These are phyloP conservation scores for Populus hybrid DNA, from an alignment of 441 rosid genomes.

Conservation along the genomic window DNA sequence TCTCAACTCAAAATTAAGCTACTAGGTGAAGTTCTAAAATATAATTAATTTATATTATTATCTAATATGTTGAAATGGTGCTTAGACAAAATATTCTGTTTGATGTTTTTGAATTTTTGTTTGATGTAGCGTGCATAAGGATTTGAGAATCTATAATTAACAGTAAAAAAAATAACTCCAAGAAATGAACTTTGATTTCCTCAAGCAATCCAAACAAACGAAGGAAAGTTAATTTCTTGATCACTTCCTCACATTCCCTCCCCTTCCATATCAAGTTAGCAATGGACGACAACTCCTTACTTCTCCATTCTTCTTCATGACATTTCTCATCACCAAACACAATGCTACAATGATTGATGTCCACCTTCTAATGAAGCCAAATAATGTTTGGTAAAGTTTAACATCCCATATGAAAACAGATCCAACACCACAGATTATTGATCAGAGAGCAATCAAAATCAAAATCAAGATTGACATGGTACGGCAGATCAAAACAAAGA, in stretches of 20 bases:
- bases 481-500: too few species aligned
- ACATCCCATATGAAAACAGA: not conserved
- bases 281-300: not conserved
- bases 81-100: too few species aligned
- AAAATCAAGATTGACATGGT: too few species aligned
- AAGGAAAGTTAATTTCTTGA: not conserved
- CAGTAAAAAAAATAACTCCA: not conserved
- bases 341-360: not conserved
- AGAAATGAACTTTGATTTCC: not conserved
- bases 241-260: not conserved
- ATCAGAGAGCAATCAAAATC: too few species aligned
- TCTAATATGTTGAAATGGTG: too few species aligned
- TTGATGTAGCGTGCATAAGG: too few species aligned
- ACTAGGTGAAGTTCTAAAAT: too few species aligned
- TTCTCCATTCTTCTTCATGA: not conserved
- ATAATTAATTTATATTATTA: too few species aligned
- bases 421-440: not conserved
- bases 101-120: too few species aligned
- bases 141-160: too few species aligned
- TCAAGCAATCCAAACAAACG: not conserved
- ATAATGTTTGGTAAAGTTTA: not conserved
- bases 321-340: not conserved
- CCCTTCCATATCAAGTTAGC: not conserved
- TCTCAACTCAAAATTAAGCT: too few species aligned
- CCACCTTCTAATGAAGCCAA: not conserved